phyloP scores from a whole-genome alignment of 2,329 filamentous ascomycete species.

The Colletotrichum sp. region DNA sequence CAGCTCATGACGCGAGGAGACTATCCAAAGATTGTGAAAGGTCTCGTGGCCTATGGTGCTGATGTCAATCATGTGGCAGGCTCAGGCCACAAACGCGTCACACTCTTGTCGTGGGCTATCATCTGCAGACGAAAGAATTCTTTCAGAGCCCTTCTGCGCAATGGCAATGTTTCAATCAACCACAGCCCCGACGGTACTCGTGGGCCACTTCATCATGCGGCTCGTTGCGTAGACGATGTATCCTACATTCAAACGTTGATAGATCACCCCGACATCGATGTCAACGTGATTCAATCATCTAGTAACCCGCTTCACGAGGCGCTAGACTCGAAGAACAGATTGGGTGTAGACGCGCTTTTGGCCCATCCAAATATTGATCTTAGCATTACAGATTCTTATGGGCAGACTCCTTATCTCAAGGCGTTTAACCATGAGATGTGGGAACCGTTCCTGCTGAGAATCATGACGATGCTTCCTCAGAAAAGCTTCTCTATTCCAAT shows the following conservation, averaged over 20 bases:
- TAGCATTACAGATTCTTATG: fast-evolving
- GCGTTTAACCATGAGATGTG: fast-evolving
- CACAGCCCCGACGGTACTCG: not conserved
- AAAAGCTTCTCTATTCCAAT: fast-evolving
- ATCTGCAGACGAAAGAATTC: fast-evolving
- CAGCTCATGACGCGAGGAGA: fast-evolving
- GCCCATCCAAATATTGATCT: not conserved
- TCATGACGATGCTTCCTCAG: fast-evolving
- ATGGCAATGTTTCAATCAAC: fast-evolving
- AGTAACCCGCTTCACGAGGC: fast-evolving
- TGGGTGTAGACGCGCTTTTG: not conserved
- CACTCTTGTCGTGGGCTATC: not conserved
- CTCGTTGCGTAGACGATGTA: fast-evolving
- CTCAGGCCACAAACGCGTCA: fast-evolving
- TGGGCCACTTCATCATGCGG: not conserved
- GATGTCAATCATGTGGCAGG: fast-evolving
- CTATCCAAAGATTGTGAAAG: fast-evolving
- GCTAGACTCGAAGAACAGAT: fast-evolving
- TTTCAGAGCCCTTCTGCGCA: fast-evolving
- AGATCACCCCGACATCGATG: not conserved
- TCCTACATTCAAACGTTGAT: fast-evolving
- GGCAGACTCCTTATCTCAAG: fast-evolving
- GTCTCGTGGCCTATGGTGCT: not conserved
- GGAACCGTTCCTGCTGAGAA: fast-evolving
- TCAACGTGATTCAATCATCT: fast-evolving